Evolutionary conservation across 148 eudicot genomes (phyloP), one percentile per base, ranked within the genome.

Genomic region (Amaranthus palmeri): DNA sequence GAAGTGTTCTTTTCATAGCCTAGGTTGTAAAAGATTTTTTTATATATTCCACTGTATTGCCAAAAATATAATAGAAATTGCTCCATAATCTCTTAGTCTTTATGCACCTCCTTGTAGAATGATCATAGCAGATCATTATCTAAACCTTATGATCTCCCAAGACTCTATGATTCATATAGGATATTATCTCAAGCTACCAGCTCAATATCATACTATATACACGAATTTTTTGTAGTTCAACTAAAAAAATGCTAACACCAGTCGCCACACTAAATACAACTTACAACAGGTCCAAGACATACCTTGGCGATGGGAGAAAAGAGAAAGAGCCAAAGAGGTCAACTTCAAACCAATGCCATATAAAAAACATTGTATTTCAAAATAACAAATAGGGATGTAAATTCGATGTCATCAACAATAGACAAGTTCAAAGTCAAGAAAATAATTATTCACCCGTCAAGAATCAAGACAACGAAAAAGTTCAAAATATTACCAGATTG

Each of bases 401-500:
- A 17, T 59, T 42, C 60, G 54, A 68, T 50, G 14, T 42, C 44
- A 1, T 17, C 8, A 70, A 15, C 40, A 50, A 25, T 50, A 66
- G 60, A 8, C 58, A n/a, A 55, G 45, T 15, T 41, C 10, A 14
- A 55, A 10, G 18, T 48, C 55, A 69, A 66, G 56, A 40, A 41
- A 50, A 7, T 51, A 40, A 44, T 15, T 57, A 71, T 18, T 13
- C 36, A 25, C 36, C 36, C 36, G 36, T 25, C 36, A 57, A 65
- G 8, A 41, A 69, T 47, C 41, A 42, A 42, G 56, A 54, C 55
- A 17, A 49, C 14, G 15, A 66, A 42, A 15, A 47, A 17, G 40
- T 54, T 42, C 4, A 17, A 49, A 65, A 3, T 52, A 71, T 76
- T 85, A 88, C 96, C 96, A 54, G 82, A 56, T 68, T 87, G 76